Conservation (phyloP, 768 basidiomycete genomes). For the Cyclocybe aegerita region DNA sequence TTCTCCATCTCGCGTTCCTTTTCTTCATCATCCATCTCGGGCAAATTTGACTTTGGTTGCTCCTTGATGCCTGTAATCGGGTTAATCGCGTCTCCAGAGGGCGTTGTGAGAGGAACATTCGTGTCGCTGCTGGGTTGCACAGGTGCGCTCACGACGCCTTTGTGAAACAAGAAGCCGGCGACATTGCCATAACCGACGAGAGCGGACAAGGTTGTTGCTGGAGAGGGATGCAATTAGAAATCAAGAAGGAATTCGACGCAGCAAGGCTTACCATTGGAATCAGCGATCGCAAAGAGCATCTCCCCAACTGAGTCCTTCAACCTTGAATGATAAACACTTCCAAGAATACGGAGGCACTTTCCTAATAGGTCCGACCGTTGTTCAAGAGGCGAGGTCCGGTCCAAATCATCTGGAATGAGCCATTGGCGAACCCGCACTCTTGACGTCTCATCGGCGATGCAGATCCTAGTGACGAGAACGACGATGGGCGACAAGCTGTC, state of each 20-base stretch:
- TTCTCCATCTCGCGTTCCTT: conserved; percentile 93
- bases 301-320: conserved; percentile 82
- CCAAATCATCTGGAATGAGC: conserved; percentile 77
- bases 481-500: conserved; percentile 77
- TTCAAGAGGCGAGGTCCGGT: conserved; percentile 78
- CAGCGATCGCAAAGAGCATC: conserved; percentile 81
- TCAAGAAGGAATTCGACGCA: not conserved
- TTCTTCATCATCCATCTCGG: conserved; percentile 91
- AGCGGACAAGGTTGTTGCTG: conserved; percentile 69
- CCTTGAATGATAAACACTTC: conserved; percentile 68
- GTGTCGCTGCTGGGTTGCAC: conserved; percentile 26
- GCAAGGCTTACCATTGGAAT: conserved; percentile 56
- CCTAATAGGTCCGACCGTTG: conserved; percentile 73
- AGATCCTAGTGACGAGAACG: conserved; percentile 72
- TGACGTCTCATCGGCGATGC: conserved; percentile 58
- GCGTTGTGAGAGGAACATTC: conserved; percentile 31
- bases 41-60: conserved; percentile 33
- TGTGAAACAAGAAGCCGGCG: conserved; percentile 91
- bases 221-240: conserved; percentile 1
- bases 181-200: conserved; percentile 95
- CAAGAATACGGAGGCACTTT: conserved; percentile 73
- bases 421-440: conserved; percentile 59
- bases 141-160: conserved; percentile 70
- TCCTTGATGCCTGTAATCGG: conserved; percentile 83
- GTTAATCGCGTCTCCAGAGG: conserved; percentile 55